phyloP scores from a whole-genome alignment of 176 grass and related monocot genomes.

The Juncus inflexus region DNA sequence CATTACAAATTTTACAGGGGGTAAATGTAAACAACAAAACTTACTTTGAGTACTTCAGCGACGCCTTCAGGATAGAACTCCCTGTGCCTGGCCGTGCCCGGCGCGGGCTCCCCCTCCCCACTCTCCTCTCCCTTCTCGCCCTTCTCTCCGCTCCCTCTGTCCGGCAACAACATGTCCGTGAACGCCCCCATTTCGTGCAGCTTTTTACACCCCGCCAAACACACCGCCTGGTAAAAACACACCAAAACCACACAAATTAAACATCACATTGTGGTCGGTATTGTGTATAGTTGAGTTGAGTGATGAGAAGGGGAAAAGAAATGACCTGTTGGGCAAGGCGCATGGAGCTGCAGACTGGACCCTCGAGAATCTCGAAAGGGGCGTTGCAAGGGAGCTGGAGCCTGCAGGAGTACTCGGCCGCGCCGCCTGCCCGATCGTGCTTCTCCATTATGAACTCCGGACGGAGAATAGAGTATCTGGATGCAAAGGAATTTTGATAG shows the following conservation, averaged over 20 bases:
- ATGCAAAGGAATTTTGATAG: constrained; percentile 10
- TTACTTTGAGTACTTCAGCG: constrained; percentile 68
- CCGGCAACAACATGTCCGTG: constrained; percentile 97
- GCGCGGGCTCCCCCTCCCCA: constrained; percentile 91
- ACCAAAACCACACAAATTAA: neutral
- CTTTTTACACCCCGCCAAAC: constrained; percentile 97
- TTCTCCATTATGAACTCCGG: constrained; percentile 94
- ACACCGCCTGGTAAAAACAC: constrained; percentile 62
- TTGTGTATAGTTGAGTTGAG: neutral
- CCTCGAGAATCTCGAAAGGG: constrained; percentile 90
- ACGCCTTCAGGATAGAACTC: constrained; percentile 99
- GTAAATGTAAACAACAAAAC: neutral
- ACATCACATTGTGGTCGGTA: no score
- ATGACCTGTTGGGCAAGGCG: constrained; percentile 88
- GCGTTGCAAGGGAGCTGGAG: constrained; percentile 97
- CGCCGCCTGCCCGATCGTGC: constrained; percentile 62
- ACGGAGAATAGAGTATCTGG: constrained; percentile 91
- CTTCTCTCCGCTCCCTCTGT: constrained; percentile 78
- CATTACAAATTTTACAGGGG: no score
- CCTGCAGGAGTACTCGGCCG: constrained; percentile 86
- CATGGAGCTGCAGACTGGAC: constrained; percentile 86
- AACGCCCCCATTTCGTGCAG: constrained; percentile 99
- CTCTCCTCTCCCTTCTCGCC: constrained; percentile 67
- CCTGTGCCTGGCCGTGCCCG: constrained; percentile 90
- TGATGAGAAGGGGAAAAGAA: constrained; percentile 24